phyloP scores from a whole-genome alignment of 352 stramenopile species.

The Plasmopara muralis region DNA sequence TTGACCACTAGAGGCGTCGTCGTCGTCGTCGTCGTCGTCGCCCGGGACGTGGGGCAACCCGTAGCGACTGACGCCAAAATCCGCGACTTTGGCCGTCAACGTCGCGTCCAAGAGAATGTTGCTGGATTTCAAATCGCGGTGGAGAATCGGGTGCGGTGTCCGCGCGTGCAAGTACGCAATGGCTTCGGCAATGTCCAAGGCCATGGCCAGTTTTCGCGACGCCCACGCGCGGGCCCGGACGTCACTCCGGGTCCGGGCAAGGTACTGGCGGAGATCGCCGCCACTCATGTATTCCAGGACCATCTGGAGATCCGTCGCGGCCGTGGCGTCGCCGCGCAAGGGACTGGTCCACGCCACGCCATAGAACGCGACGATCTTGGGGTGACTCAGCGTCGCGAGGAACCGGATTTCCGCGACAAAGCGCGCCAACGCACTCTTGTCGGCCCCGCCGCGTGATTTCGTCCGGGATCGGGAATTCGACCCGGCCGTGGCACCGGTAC shows the following conservation, averaged over 20 bases:
- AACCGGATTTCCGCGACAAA: slow-evolving; percentile 74
- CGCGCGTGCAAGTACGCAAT: slow-evolving; percentile 59
- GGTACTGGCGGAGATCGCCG: slow-evolving; percentile 52
- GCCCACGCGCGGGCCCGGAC: slow-evolving; percentile 33
- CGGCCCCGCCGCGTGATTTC: slow-evolving; percentile 15
- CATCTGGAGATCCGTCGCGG: slow-evolving; percentile 45
- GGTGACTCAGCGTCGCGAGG: slow-evolving; percentile 50
- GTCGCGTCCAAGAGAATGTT: slow-evolving; percentile 58
- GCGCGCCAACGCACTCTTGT: slow-evolving; percentile 11
- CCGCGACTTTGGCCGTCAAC: slow-evolving; percentile 54
- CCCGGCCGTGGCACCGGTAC: slow-evolving; percentile 6
- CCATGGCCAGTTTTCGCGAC: slow-evolving; percentile 48
- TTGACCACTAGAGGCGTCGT: slow-evolving; percentile 8
- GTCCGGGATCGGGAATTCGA: slow-evolving; percentile 15
- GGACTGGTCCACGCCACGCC: slow-evolving; percentile 53
- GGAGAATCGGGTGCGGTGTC: slow-evolving; percentile 43
- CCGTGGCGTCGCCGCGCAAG: slow-evolving; percentile 7
- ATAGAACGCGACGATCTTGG: slow-evolving; percentile 77
- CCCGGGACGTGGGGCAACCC: slow-evolving; percentile 20
- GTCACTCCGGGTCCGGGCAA: slow-evolving; percentile 30
- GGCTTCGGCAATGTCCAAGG: slow-evolving; percentile 50
- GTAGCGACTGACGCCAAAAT: slow-evolving; percentile 60
- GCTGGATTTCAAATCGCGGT: slow-evolving; percentile 65
- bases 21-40: slow-evolving; percentile 17
- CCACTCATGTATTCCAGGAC: slow-evolving; percentile 69